Evolutionary conservation across 371 early-diverging fungal genomes (phyloP).

Genomic region (Nematocida ironsii): DNA sequence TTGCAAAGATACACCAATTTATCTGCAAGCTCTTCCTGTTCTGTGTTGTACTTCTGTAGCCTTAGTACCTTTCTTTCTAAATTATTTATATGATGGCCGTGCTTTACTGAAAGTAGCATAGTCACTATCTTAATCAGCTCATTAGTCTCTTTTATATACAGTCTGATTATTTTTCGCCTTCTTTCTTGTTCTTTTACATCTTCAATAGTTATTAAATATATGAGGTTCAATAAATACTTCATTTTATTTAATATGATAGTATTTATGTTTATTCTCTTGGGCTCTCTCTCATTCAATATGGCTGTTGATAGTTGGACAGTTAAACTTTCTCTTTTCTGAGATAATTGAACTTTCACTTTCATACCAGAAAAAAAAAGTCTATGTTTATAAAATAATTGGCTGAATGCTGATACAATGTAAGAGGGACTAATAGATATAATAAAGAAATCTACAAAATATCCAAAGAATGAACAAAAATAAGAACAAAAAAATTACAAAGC

Average conservation of each 20-base stretch:
- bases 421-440: not conserved
- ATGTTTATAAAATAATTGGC: not conserved
- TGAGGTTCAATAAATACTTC: slow-evolving; percentile 16
- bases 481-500: not conserved
- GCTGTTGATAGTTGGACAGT: slow-evolving; percentile 6
- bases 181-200: slow-evolving; percentile 56
- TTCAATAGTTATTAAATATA: slow-evolving; percentile 30
- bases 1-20: slow-evolving; percentile 39
- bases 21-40: slow-evolving; percentile 51
- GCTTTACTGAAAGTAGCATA: slow-evolving; percentile 2
- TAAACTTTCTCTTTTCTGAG: slow-evolving; percentile 1
- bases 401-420: not conserved
- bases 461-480: not conserved
- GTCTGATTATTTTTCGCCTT: slow-evolving; percentile 33
- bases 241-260: slow-evolving; percentile 15
- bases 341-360: slow-evolving; percentile 29
- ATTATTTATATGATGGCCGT: not conserved
- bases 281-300: not conserved
- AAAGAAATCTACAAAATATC: no score
- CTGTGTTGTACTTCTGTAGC: slow-evolving; percentile 36
- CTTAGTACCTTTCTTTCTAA: slow-evolving; percentile 20
- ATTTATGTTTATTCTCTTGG: slow-evolving; percentile 16
- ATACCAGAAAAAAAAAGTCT: slow-evolving; percentile 23
- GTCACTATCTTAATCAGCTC: slow-evolving; percentile 32
- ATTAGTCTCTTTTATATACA: slow-evolving; percentile 28